Evolutionary conservation across 208 protist species (phyloP).

Genomic region (Wallacemonas sp.): DNA sequence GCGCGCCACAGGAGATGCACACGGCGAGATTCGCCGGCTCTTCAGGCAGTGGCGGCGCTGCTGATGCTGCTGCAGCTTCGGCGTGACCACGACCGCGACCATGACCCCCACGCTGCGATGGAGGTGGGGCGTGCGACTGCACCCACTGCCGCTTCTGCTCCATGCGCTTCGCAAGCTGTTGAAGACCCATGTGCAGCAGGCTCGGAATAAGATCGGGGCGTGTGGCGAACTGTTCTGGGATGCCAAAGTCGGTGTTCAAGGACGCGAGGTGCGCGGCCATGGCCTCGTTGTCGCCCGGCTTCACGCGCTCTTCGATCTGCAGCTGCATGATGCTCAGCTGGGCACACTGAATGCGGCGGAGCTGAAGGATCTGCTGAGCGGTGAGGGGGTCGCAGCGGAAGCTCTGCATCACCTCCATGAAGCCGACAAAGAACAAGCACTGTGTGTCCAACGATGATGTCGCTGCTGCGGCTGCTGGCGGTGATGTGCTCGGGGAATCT

Average conservation of each 20-base stretch:
- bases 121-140: not conserved
- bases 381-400: conserved; percentile 60
- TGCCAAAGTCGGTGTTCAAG: conserved; percentile 67
- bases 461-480: too few relatives aligned
- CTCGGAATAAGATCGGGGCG: conserved; percentile 44
- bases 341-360: conserved; percentile 73
- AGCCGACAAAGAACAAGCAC: conserved; percentile 40
- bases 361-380: conserved; percentile 62
- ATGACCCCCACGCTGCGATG: too few relatives aligned
- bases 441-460: too few relatives aligned
- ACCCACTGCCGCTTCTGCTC: conserved; percentile 9
- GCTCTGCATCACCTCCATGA: conserved; percentile 42
- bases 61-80: conserved; percentile 25
- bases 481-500: too few relatives aligned
- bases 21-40: not conserved
- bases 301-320: conserved; percentile 45
- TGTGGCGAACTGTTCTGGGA: conserved; percentile 34
- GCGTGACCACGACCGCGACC: too few relatives aligned
- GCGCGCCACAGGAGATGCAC: not conserved
- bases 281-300: conserved; percentile 32
- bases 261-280: conserved; percentile 32
- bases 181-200: conserved; percentile 52
- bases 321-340: conserved; percentile 58
- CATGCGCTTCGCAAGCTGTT: conserved; percentile 42
- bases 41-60: not conserved